A percentile compares a stretch with the other conserved stretches of the same genome.
These are phyloP conservation scores for Musa balbisiana DNA, from an alignment of 202 grass and related monocot species.

Conservation along the genomic window DNA sequence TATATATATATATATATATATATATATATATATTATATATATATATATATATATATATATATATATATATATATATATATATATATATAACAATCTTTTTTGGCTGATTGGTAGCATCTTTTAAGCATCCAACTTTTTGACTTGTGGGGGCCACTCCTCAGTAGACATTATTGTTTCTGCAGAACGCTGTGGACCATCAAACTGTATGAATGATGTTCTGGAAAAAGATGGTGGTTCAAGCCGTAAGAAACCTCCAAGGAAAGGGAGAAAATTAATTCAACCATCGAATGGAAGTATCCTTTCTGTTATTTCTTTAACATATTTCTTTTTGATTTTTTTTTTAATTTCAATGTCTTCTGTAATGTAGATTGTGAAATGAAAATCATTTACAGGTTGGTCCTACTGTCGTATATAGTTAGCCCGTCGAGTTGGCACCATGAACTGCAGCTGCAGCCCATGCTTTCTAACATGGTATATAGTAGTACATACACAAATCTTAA, in stretches of 20 bases:
- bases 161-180: constrained; percentile 15
- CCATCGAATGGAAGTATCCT: constrained; percentile 69
- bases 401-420: background rate
- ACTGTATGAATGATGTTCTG: constrained; percentile 35
- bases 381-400: background rate
- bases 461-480: no score
- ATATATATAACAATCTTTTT: background rate
- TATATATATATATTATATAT: no score
- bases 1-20: no score
- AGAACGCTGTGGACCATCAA: constrained; percentile 57
- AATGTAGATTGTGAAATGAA: background rate
- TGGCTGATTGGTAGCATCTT: background rate
- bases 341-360: background rate
- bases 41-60: no score
- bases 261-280: constrained; percentile 64
- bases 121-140: background rate
- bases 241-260: constrained; percentile 58
- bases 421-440: no score
- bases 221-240: constrained; percentile 36
- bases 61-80: no score
- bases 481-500: no score
- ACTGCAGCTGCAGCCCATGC: no score
- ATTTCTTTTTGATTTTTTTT: constrained; percentile 23
- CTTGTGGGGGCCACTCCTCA: background rate
- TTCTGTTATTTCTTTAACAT: constrained; percentile 23